These are phyloP conservation scores for Fusarium sp. DNA, from an alignment of 2,329 filamentous ascomycete genomes.

Conservation along the genomic window DNA sequence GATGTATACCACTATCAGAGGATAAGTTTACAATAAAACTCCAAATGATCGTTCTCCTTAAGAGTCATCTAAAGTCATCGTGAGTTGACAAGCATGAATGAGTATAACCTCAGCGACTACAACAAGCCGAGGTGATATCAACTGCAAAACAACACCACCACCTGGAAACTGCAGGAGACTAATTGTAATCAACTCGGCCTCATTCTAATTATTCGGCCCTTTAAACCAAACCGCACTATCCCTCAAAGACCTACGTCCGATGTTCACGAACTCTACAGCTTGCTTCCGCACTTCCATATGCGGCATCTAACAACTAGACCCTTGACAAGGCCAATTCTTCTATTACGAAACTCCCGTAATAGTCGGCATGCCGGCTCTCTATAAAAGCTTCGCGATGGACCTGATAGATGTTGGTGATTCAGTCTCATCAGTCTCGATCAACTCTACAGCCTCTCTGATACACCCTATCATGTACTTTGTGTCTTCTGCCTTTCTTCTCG, in stretches of 20 bases:
- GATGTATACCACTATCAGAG: background rate
- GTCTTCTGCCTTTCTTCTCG: conserved; percentile 62
- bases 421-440: conserved; percentile 45
- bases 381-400: conserved; percentile 45
- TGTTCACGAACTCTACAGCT: conserved; percentile 15
- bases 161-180: conserved; percentile 11
- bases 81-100: background rate
- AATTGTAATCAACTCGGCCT: conserved; percentile 26
- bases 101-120: background rate
- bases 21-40: background rate
- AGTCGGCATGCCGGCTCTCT: conserved; percentile 15
- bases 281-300: conserved; percentile 38
- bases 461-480: conserved; percentile 63
- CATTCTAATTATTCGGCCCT: conserved; percentile 44
- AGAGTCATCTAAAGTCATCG: background rate
- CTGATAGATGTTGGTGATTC: conserved; percentile 38
- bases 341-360: background rate
- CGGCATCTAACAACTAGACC: conserved; percentile 23
- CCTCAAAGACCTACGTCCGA: conserved; percentile 35
- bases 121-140: conserved; percentile 15
- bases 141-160: conserved; percentile 16
- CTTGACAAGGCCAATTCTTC: background rate
- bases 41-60: background rate
- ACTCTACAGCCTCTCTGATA: conserved; percentile 45
- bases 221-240: conserved; percentile 42